A percentile compares a stretch with the other conserved stretches of the same genome.
phyloP scores from a whole-genome alignment of 768 basidiomycete species.

The Leucosporidium yakuticum region DNA sequence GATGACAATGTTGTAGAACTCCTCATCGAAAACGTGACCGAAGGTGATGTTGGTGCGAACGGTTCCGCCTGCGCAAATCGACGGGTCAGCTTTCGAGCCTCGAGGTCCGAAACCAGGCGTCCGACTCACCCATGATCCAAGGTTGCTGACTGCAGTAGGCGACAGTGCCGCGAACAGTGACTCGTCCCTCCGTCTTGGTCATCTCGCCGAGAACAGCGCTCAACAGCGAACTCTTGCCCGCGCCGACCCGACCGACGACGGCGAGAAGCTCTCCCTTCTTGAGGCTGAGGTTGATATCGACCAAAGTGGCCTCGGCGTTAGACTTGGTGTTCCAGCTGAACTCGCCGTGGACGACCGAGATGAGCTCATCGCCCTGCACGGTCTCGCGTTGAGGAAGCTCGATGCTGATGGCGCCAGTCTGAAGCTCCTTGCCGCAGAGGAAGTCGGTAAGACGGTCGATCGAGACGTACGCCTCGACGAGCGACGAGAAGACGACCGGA shows the following conservation, averaged over 20 bases:
- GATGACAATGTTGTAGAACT: constrained; percentile 72
- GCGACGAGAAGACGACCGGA: constrained; percentile 4
- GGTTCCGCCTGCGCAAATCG: constrained; percentile 56
- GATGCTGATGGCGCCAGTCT: constrained; percentile 64
- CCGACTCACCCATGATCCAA: constrained; percentile 50
- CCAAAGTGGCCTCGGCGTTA: constrained; percentile 56
- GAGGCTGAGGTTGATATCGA: constrained; percentile 60
- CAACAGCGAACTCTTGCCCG: constrained; percentile 57
- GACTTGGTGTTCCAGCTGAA: constrained; percentile 65
- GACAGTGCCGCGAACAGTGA: constrained; percentile 49
- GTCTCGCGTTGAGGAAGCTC: constrained; percentile 53
- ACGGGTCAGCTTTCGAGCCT: neutral
- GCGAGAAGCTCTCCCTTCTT: constrained; percentile 77
- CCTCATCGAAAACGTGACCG: constrained; percentile 78
- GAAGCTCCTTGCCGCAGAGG: constrained; percentile 70
- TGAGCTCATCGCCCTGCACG: constrained; percentile 55
- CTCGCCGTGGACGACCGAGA: constrained; percentile 67
- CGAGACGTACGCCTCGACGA: constrained; percentile 36
- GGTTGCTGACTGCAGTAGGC: constrained; percentile 43
- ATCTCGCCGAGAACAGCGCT: constrained; percentile 26
- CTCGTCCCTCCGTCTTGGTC: constrained; percentile 62
- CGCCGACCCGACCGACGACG: constrained; percentile 80
- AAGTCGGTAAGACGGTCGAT: constrained; percentile 48
- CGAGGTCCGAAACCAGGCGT: neutral
- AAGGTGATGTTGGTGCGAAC: constrained; percentile 88